A percentile compares a stretch with the other conserved stretches of the same genome.
Conservation (phyloP, 1,284 basidiomycete species). For the Cerioporus squamosus region DNA sequence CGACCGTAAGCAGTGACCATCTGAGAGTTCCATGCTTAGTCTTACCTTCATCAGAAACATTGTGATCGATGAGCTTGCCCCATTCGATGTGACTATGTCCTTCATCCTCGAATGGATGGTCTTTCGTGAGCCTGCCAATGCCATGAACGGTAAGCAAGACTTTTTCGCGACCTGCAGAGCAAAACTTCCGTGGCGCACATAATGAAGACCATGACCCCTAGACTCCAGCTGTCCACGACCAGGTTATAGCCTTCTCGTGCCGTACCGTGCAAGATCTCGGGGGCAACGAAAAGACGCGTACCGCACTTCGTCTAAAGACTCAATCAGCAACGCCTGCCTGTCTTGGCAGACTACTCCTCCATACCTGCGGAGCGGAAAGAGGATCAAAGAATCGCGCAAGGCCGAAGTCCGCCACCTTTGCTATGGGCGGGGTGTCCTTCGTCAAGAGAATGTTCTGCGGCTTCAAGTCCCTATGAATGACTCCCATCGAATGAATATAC, state of each 20-base stretch:
- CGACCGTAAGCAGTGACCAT: no score
- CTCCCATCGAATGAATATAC: slow-evolving; percentile 76
- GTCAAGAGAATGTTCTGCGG: slow-evolving; percentile 90
- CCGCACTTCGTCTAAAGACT: slow-evolving; percentile 77
- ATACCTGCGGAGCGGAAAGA: slow-evolving; percentile 66
- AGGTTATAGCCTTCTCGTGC: slow-evolving; percentile 72
- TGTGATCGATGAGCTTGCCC: neutral
- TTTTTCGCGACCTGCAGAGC: no score
- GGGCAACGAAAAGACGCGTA: slow-evolving; percentile 82
- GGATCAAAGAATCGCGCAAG: slow-evolving; percentile 86
- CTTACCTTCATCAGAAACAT: no score
- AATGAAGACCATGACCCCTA: slow-evolving; percentile 88
- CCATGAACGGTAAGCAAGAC: no score
- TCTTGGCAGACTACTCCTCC: slow-evolving; percentile 14
- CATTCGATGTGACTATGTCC: neutral
- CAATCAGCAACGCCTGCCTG: no score
- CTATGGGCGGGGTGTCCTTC: slow-evolving; percentile 57
- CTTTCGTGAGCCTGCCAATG: neutral
- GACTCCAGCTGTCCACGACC: slow-evolving; percentile 91
- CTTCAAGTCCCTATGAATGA: slow-evolving; percentile 91
- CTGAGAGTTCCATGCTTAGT: no score
- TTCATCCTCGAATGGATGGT: slow-evolving; percentile 1
- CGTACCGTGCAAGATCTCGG: slow-evolving; percentile 76
- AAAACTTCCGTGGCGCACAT: slow-evolving; percentile 54
- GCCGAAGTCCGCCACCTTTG: slow-evolving; percentile 93